Base-by-base conservation (phyloP, 768 basidiomycete species). In the Naematelia encephala region DNA sequence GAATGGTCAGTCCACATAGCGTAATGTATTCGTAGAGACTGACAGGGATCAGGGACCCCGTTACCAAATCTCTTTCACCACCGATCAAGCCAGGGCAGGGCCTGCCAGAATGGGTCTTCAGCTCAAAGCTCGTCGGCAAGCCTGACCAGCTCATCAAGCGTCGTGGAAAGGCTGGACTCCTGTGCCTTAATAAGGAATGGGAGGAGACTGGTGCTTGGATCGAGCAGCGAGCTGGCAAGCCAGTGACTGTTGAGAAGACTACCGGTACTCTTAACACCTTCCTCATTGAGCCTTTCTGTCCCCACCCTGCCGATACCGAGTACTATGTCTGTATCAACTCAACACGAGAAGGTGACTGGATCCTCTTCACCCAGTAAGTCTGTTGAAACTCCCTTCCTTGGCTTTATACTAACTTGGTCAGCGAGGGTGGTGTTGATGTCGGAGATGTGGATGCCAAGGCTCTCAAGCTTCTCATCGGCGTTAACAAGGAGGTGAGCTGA, bases 251-350 rank as follows among this genome's bases (percentile, higher is more conserved):
- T 60, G 96, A 96, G 81, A 84, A 87, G 47, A 86, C 90, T 62
- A 89, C 88, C n/a, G 94, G 94, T 61, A 91, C 90, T 29, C 83
- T 99, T 65, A 92, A 87, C 82, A 96, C 87, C 78, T 98, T 99
- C 81, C 97, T 99, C 79, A 84, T 98, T 65, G 94, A 99, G 80
- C 94, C 94, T n/a, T 96, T 99, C 86, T 82, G 93, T 54, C 94
- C 94, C 49, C 94, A 98, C 75, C 87, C 90, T 1, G 85, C 90
- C 53, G 83, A 91, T 75, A 88, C 91, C 59, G 96, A 98, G 78
- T 97, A 90, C 81, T 99, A 98, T 78, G 89, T 99, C 75, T 98
- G 94, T 81, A 89, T 99, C 80, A 97, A 86, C 79, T 98, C 94
- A 14, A 86, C 84, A 23, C 90, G 96, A 63, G 88, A 94, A 74